Percentiles rank a stretch among this genome's conserved stretches.
Conservation (phyloP, 805 yeast genomes). For the Ogataea paradorogensis region DNA sequence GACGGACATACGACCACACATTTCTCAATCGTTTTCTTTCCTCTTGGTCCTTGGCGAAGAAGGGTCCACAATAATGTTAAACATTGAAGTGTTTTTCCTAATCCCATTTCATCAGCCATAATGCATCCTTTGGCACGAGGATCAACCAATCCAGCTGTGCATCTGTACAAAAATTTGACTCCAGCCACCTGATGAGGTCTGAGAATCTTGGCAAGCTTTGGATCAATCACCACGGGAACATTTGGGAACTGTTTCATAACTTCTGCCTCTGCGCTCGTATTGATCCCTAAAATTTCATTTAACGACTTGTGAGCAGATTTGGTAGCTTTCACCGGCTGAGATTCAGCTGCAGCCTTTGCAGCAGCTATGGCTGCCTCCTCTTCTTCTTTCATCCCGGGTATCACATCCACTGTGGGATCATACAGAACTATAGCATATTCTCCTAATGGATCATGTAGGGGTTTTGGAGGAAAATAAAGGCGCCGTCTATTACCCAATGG, state of each 20-base stretch:
- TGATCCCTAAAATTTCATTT: slow-evolving; percentile 77
- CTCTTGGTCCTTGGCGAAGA: slow-evolving; percentile 83
- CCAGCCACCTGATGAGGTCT: slow-evolving; percentile 98
- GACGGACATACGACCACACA: slow-evolving; percentile 95
- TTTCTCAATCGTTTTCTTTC: slow-evolving; percentile 78
- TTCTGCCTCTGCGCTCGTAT: slow-evolving; percentile 47
- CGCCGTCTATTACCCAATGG: slow-evolving; percentile 80
- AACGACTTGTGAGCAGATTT: slow-evolving; percentile 60
- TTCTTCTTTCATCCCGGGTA: slow-evolving; percentile 32
- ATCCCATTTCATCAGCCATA: slow-evolving; percentile 98
- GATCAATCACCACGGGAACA: slow-evolving; percentile 96
- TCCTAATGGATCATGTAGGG: slow-evolving; percentile 91
- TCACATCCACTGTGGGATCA: slow-evolving; percentile 86
- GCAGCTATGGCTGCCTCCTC: slow-evolving; percentile 17
- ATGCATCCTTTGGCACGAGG: slow-evolving; percentile 90
- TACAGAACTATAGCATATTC: slow-evolving; percentile 92
- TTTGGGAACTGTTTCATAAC: slow-evolving; percentile 58
- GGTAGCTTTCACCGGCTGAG: slow-evolving; percentile 16
- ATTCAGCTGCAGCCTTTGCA: slow-evolving; percentile 11
- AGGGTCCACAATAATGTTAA: slow-evolving; percentile 90
- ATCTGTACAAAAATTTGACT: slow-evolving; percentile 82
- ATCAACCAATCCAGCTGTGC: slow-evolving; percentile 84
- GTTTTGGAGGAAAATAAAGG: slow-evolving; percentile 73
- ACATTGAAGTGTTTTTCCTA: slow-evolving; percentile 90
- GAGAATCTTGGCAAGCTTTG: slow-evolving; percentile 73